Conservation (phyloP, 768 basidiomycete species). For the Leccinum pellstonianum region DNA sequence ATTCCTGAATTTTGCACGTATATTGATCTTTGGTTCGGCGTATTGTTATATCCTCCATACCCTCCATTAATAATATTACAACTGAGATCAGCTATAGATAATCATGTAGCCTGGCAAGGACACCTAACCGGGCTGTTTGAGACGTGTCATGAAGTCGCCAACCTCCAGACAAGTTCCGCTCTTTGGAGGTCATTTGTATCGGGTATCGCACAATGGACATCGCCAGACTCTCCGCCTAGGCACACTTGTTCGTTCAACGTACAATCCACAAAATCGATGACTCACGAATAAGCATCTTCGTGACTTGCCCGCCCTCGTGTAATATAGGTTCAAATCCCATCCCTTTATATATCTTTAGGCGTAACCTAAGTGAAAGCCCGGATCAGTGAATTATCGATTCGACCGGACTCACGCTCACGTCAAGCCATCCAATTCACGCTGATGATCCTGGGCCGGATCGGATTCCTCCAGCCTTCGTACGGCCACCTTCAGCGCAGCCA, state of each 20-base stretch:
- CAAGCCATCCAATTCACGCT: conserved; percentile 64
- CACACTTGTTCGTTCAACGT: not conserved
- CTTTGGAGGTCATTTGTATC: conserved; percentile 30
- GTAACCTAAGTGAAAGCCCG: conserved; percentile 45
- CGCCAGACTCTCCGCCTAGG: conserved; percentile 46
- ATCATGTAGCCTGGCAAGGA: not conserved
- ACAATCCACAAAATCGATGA: conserved; percentile 13
- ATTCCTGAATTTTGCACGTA: conserved; percentile 5
- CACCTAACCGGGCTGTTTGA: not conserved
- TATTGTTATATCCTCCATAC: conserved; percentile 12
- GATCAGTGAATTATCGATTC: conserved; percentile 4
- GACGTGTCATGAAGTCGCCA: conserved; percentile 33
- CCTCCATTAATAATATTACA: conserved; percentile 3
- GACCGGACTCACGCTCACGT: conserved; percentile 44
- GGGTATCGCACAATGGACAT: conserved; percentile 37
- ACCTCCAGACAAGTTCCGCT: conserved; percentile 35
- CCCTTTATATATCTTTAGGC: conserved; percentile 65
- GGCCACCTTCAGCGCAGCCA: conserved; percentile 65
- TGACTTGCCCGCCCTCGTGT: conserved; percentile 47
- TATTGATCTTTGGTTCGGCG: not conserved
- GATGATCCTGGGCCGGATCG: conserved; percentile 73
- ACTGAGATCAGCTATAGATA: not conserved
- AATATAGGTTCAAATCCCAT: conserved; percentile 70
- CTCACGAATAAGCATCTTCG: conserved; percentile 71
- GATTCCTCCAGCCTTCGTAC: conserved; percentile 58